A percentile compares a stretch with the other conserved stretches of the same genome.
These are phyloP conservation scores for Ceratobasidium sp. DNA, from an alignment of 1,284 basidiomycete genomes.

Conservation along the genomic window DNA sequence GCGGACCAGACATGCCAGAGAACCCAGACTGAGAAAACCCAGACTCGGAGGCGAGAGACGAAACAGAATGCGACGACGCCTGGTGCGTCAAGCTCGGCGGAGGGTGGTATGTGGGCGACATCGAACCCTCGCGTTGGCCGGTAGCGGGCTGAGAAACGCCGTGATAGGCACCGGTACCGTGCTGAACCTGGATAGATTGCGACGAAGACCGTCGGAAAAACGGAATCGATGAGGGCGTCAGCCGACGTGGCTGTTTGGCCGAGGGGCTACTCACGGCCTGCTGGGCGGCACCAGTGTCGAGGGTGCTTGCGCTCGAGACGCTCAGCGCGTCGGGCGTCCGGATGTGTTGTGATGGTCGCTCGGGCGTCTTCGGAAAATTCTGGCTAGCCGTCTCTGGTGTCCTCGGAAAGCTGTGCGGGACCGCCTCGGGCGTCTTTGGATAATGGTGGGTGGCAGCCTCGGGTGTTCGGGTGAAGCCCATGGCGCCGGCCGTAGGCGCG, in stretches of 20 bases:
- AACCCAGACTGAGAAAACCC: slow-evolving; percentile 63
- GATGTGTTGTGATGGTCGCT: slow-evolving; percentile 3
- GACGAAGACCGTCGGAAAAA: slow-evolving; percentile 95
- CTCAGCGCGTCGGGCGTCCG: slow-evolving; percentile 61
- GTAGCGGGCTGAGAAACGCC: not conserved
- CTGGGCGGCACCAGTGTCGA: slow-evolving; percentile 46
- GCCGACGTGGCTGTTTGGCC: slow-evolving; percentile 58
- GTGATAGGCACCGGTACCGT: slow-evolving; percentile 54
- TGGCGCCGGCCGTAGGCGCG: slow-evolving; percentile 4
- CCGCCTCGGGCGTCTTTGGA: slow-evolving; percentile 30
- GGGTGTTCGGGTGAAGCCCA: slow-evolving; percentile 12
- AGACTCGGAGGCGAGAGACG: slow-evolving; percentile 63
- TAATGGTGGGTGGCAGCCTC: not conserved
- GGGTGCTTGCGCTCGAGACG: slow-evolving; percentile 75
- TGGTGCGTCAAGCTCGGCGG: slow-evolving; percentile 54
- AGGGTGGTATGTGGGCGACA: slow-evolving; percentile 66
- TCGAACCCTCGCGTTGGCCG: slow-evolving; percentile 45
- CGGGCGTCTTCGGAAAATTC: slow-evolving; percentile 25
- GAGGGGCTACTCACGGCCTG: slow-evolving; percentile 44
- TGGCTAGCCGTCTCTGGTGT: slow-evolving; percentile 10
- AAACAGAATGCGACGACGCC: slow-evolving; percentile 55
- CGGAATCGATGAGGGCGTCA: slow-evolving; percentile 94
- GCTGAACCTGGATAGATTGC: slow-evolving; percentile 74
- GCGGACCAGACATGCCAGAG: slow-evolving; percentile 56
- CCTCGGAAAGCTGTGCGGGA: slow-evolving; percentile 17